Evolutionary conservation across 495 filamentous ascomycete species (phyloP).

Genomic region (Penicillium macrosclerotiorum): DNA sequence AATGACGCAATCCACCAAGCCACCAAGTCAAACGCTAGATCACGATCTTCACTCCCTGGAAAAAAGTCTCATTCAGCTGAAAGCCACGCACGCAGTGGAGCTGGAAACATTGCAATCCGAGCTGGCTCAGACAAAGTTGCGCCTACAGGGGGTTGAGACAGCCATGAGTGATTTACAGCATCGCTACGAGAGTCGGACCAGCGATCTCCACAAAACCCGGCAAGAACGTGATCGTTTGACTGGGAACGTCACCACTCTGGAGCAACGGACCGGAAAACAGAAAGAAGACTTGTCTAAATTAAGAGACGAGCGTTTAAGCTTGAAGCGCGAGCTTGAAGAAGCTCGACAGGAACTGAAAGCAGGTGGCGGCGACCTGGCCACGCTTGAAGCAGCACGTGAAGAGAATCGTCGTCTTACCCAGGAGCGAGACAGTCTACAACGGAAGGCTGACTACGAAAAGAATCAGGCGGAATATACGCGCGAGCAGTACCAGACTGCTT

Average conservation of each 20-base stretch:
- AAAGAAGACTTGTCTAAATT: slow-evolving; percentile 43
- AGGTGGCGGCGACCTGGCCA: slow-evolving; percentile 50
- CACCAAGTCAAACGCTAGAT: slow-evolving; percentile 31
- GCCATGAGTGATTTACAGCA: slow-evolving; percentile 35
- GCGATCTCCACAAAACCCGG: slow-evolving; percentile 36
- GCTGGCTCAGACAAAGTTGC: slow-evolving; percentile 19
- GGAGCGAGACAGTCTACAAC: slow-evolving; percentile 42
- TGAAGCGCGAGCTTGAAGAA: slow-evolving; percentile 50
- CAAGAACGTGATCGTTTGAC: slow-evolving; percentile 32
- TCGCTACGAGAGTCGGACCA: slow-evolving; percentile 43
- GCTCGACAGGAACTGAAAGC: slow-evolving; percentile 45
- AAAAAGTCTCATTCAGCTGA: slow-evolving; percentile 36
- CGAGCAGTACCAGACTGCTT: slow-evolving; percentile 62
- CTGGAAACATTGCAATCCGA: slow-evolving; percentile 28
- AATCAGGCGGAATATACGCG: slow-evolving; percentile 59
- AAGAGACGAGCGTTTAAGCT: slow-evolving; percentile 46
- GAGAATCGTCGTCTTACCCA: slow-evolving; percentile 40
- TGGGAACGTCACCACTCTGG: slow-evolving; percentile 21
- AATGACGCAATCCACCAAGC: slow-evolving; percentile 33
- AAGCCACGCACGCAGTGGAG: slow-evolving; percentile 27
- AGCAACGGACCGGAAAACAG: slow-evolving; percentile 39
- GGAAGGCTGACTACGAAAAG: slow-evolving; percentile 50
- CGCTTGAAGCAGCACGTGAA: slow-evolving; percentile 46
- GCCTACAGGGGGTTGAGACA: slow-evolving; percentile 27
- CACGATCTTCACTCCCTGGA: slow-evolving; percentile 33